A percentile compares a stretch with the other conserved stretches of the same genome.
Conservation (phyloP, 176 grass and related monocot species). For the Eleusine coracana region DNA sequence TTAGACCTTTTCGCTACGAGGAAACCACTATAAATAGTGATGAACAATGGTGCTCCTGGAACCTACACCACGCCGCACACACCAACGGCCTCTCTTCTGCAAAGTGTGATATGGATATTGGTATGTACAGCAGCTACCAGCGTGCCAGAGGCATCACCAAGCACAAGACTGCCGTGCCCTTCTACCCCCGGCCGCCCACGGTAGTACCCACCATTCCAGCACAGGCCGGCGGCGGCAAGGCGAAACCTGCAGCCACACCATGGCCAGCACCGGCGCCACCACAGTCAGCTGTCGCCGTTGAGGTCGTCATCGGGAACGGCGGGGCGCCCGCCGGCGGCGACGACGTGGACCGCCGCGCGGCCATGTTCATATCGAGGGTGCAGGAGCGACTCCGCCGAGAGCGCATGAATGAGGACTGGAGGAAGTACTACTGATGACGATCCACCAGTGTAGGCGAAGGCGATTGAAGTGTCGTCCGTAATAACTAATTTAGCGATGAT, state of each 20-base stretch:
- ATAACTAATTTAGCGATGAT: too few relatives aligned
- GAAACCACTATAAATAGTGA: conserved; percentile 47
- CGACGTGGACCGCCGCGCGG: conserved; percentile 48
- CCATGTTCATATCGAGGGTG: conserved; percentile 58
- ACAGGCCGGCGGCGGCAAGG: conserved; percentile 30
- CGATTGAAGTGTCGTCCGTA: too few relatives aligned
- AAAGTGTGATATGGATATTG: conserved; percentile 26
- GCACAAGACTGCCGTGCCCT: conserved; percentile 36
- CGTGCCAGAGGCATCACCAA: conserved; percentile 29
- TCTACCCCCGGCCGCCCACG: conserved; percentile 16
- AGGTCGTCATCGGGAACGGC: not conserved
- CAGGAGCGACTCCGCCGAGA: conserved; percentile 63
- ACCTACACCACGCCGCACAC: not conserved
- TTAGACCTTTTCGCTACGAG: not conserved
- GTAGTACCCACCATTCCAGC: not conserved
- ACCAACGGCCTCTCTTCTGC: not conserved
- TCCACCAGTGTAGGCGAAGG: not conserved
- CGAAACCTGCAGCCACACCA: not conserved
- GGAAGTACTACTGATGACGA: conserved; percentile 32
- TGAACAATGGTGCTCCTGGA: not conserved
- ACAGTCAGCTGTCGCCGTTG: not conserved
- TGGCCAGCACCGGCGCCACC: conserved; percentile 7
- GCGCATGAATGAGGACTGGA: conserved; percentile 39
- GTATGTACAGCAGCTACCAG: conserved; percentile 36
- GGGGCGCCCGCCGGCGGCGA: not conserved